Evolutionary conservation across 768 basidiomycete genomes (phyloP).

Genomic region (Podaxis pistillaris): DNA sequence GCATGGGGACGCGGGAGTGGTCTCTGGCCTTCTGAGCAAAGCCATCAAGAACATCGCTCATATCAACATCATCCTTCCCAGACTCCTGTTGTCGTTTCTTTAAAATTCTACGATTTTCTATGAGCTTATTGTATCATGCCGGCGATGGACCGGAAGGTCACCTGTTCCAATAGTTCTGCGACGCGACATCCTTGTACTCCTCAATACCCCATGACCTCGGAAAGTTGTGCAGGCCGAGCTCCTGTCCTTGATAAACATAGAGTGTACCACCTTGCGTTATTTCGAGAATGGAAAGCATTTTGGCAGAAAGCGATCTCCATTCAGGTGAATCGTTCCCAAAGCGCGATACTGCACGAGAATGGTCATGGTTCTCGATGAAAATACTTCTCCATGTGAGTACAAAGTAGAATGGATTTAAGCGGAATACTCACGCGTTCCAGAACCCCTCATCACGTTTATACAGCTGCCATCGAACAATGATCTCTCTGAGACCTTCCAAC

Average conservation of each 20-base stretch:
- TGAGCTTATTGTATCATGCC: neutral
- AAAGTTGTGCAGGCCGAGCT: conserved; percentile 66
- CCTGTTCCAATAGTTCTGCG: conserved; percentile 58
- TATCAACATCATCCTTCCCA: conserved; percentile 47
- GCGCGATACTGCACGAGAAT: conserved; percentile 60
- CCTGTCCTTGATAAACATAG: conserved; percentile 76
- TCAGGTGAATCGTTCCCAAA: conserved; percentile 60
- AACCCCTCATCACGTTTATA: conserved; percentile 57
- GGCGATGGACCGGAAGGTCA: conserved; percentile 25
- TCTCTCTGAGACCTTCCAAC: conserved; percentile 48
- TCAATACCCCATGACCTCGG: conserved; percentile 64
- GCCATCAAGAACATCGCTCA: conserved; percentile 57
- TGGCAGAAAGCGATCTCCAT: conserved; percentile 59
- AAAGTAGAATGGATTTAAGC: conserved; percentile 5
- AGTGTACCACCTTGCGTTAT: conserved; percentile 62
- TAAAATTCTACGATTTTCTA: conserved; percentile 31
- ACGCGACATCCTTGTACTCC: conserved; percentile 70
- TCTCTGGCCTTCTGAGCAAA: conserved; percentile 67
- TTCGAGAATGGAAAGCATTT: conserved; percentile 63
- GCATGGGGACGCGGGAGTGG: conserved; percentile 70
- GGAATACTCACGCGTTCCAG: conserved; percentile 61
- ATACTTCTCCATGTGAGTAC: conserved; percentile 33
- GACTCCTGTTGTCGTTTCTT: conserved; percentile 33
- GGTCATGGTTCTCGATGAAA: conserved; percentile 73
- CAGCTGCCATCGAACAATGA: conserved; percentile 53